These are phyloP conservation scores for Alternaria gaisen DNA, from an alignment of 2,329 filamentous ascomycete genomes.

Conservation along the genomic window DNA sequence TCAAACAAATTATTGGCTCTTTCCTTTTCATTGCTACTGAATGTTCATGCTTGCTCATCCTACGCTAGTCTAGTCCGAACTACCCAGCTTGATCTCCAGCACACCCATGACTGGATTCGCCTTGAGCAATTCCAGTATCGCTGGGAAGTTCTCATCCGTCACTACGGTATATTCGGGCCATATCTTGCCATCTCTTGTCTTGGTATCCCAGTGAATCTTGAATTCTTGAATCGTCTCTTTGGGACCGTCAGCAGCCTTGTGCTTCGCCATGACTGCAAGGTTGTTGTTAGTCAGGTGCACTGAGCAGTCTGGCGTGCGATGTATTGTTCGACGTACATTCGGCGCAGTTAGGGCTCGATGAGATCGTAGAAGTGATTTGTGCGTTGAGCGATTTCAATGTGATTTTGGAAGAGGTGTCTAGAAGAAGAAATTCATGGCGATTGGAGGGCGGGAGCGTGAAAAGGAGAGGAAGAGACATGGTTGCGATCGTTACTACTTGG, in stretches of 20 bases:
- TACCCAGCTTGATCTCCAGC: slow-evolving; percentile 45
- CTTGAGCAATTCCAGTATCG: slow-evolving; percentile 42
- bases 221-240: slow-evolving; percentile 42
- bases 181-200: slow-evolving; percentile 39
- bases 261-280: slow-evolving; percentile 41
- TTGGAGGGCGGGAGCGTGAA: slow-evolving; percentile 46
- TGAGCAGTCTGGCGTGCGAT: not conserved
- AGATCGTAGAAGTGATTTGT: slow-evolving; percentile 37
- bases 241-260: slow-evolving; percentile 33
- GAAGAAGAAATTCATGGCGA: slow-evolving; percentile 45
- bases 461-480: slow-evolving; percentile 43
- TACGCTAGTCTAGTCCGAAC: slow-evolving; percentile 7
- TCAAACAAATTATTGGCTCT: not conserved
- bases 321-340: slow-evolving; percentile 33
- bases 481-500: not conserved
- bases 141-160: slow-evolving; percentile 42
- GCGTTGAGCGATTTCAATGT: slow-evolving; percentile 45
- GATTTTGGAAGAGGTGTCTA: slow-evolving; percentile 31
- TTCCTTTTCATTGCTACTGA: not conserved
- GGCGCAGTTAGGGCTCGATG: slow-evolving; percentile 39
- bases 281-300: not conserved
- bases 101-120: slow-evolving; percentile 38
- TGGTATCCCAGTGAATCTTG: slow-evolving; percentile 43
- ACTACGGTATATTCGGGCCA: slow-evolving; percentile 49
- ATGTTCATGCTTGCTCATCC: not conserved